These are phyloP conservation scores for Geotrichum bryndzae DNA, from an alignment of 1,139 yeast genomes.

Conservation along the genomic window DNA sequence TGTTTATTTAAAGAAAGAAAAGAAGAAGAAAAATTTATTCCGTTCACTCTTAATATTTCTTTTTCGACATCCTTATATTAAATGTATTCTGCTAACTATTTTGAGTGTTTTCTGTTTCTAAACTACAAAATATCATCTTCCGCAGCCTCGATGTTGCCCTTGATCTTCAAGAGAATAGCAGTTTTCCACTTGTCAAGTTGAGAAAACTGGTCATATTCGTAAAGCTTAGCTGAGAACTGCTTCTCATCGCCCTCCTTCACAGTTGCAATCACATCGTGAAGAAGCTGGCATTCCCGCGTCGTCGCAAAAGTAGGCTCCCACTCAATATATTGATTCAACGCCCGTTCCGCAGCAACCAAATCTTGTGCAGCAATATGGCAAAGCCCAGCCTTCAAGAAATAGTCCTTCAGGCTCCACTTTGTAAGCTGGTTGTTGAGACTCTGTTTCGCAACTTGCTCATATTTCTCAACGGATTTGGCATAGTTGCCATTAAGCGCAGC, in stretches of 20 bases:
- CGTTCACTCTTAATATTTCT: neutral
- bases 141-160: conserved; percentile 63
- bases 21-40: neutral
- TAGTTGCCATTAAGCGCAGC: conserved; percentile 72
- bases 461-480: conserved; percentile 64
- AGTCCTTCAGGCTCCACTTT: conserved; percentile 90
- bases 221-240: conserved; percentile 65
- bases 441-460: conserved; percentile 70
- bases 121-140: conserved; percentile 50
- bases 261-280: conserved; percentile 58
- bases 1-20: no score
- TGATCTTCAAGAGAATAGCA: conserved; percentile 74
- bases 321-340: conserved; percentile 54
- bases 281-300: conserved; percentile 70
- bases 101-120: neutral
- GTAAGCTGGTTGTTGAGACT: conserved; percentile 69
- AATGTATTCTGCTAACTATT: neutral
- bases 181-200: conserved; percentile 92
- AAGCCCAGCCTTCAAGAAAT: conserved; percentile 74
- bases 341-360: conserved; percentile 74
- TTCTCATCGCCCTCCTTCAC: conserved; percentile 78
- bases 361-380: conserved; percentile 79
- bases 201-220: conserved; percentile 79
- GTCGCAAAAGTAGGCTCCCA: conserved; percentile 75
- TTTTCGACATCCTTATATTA: neutral